Evolutionary conservation across 2,329 filamentous ascomycete species (phyloP).

Genomic region (Fusarium sp.): DNA sequence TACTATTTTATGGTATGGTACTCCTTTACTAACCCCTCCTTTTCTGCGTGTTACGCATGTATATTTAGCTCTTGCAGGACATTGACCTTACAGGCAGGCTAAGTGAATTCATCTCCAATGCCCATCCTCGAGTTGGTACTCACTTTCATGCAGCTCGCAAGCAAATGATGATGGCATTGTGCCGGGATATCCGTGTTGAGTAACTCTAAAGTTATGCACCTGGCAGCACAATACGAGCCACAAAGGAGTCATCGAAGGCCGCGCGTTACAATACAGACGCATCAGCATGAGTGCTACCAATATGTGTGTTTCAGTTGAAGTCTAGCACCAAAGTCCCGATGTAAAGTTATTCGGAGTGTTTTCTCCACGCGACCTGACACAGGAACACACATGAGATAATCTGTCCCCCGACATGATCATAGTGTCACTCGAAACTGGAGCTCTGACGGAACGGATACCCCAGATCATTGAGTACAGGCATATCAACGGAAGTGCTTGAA

Average conservation of each 20-base stretch:
- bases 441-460: too few species aligned
- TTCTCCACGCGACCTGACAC: background rate
- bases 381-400: background rate
- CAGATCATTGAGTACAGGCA: too few species aligned
- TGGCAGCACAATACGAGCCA: background rate
- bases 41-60: too few species aligned
- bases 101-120: too few species aligned
- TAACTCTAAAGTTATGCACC: background rate
- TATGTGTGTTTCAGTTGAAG: background rate
- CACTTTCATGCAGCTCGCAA: too few species aligned
- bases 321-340: background rate
- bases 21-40: too few species aligned
- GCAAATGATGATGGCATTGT: background rate
- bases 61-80: too few species aligned
- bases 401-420: rapidly evolving
- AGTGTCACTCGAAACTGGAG: too few species aligned
- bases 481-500: background rate
- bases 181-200: background rate
- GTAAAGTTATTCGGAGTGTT: background rate
- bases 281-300: background rate
- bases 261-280: background rate
- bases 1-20: too few species aligned
- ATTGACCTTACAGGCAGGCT: too few species aligned
- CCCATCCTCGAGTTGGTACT: too few species aligned
- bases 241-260: background rate